Evolutionary conservation across 371 early-diverging fungal genomes (phyloP).

Genomic region (Lichtheimia ramosa): DNA sequence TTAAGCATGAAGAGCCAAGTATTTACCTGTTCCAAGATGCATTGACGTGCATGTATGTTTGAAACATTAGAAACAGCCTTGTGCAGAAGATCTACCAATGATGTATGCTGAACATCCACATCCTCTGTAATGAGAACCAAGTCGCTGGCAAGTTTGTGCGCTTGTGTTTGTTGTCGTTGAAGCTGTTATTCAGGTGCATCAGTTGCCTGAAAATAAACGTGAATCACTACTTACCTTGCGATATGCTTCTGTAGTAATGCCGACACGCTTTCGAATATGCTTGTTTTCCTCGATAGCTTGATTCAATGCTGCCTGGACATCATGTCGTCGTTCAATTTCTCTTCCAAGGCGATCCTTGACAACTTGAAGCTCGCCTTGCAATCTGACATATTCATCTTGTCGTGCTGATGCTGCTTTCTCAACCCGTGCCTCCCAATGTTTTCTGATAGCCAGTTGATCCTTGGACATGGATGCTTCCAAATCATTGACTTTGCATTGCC

Average conservation of each 20-base stretch:
- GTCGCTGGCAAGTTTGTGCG: not conserved
- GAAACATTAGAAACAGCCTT: not conserved
- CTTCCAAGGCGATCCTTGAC: slow-evolving; percentile 11
- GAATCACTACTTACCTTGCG: no score
- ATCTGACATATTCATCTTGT: not conserved
- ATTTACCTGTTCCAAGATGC: not conserved
- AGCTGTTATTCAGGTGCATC: not conserved
- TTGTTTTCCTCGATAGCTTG: no score
- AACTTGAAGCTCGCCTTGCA: slow-evolving; percentile 5
- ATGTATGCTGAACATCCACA: not conserved
- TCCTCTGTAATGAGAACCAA: not conserved
- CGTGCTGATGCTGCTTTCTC: slow-evolving; percentile 14
- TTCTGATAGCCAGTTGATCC: slow-evolving; percentile 21
- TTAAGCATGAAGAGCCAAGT: no score
- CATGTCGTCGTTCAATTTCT: slow-evolving; percentile 12
- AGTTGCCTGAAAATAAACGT: no score
- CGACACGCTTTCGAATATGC: no score
- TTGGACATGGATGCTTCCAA: slow-evolving; percentile 31
- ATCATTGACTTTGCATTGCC: slow-evolving; percentile 17
- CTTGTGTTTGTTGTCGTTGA: not conserved
- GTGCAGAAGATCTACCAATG: not conserved
- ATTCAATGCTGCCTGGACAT: not conserved
- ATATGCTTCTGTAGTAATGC: no score
- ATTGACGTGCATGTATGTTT: slow-evolving; percentile 1
- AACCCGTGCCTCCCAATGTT: slow-evolving; percentile 31